Conservation (phyloP, 495 filamentous ascomycete genomes). For the Xylaria longipes region DNA sequence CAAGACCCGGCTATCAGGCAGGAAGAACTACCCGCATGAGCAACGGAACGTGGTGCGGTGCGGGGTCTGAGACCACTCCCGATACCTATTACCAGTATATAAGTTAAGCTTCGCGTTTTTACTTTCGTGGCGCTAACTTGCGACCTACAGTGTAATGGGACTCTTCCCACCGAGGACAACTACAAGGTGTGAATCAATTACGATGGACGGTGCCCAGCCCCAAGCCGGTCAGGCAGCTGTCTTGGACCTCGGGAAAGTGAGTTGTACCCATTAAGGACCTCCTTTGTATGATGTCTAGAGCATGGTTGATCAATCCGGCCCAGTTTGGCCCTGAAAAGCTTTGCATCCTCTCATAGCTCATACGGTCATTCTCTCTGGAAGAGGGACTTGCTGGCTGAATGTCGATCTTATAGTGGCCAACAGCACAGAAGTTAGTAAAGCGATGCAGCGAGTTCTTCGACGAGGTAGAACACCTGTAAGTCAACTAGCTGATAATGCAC, state of each 20-base stretch:
- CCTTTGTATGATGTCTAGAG: background rate
- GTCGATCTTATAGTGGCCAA: conserved; percentile 35
- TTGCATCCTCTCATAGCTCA: background rate
- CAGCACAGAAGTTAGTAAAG: conserved; percentile 47
- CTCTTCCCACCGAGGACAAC: background rate
- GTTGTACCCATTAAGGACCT: background rate
- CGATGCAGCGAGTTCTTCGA: conserved; percentile 47
- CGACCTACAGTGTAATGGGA: background rate
- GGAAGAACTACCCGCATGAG: background rate
- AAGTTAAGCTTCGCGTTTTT: background rate
- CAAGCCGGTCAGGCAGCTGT: conserved; percentile 18
- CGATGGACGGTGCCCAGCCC: conserved; percentile 3
- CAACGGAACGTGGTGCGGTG: background rate
- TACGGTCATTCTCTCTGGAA: background rate
- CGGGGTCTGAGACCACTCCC: conserved; percentile 17
- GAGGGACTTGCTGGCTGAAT: background rate
- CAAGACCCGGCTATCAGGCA: background rate
- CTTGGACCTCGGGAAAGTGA: conserved; percentile 21
- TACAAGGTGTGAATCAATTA: background rate
- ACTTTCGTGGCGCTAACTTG: background rate
- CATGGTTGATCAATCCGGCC: background rate
- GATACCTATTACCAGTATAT: conserved; percentile 2
- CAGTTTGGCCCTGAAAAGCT: background rate
- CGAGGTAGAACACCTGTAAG: conserved; percentile 52
- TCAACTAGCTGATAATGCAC: background rate